Conservation (phyloP, 345 rosid genomes). For the Camelina neglecta region DNA sequence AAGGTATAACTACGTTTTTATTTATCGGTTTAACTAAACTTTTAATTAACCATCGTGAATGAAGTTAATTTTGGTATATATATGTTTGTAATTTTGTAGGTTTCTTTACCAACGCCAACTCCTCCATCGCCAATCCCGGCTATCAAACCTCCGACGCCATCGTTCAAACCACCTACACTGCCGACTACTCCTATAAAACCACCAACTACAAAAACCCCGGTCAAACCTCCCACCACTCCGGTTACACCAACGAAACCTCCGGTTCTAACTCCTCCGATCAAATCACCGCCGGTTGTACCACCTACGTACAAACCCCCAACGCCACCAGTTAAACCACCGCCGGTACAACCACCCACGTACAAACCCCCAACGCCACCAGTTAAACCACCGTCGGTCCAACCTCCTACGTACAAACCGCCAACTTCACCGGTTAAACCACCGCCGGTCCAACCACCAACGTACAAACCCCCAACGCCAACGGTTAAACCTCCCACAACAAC, state of each 20-base stretch:
- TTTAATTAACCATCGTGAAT: background rate
- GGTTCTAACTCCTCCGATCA: conserved; percentile 34
- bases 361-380: conserved; percentile 32
- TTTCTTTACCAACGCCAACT: conserved; percentile 31
- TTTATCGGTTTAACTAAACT: background rate
- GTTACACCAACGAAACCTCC: conserved; percentile 37
- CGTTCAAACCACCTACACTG: conserved; percentile 36
- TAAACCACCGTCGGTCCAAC: conserved; percentile 16
- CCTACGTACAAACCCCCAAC: conserved; percentile 29
- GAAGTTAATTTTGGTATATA: background rate
- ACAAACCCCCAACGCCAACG: conserved; percentile 34
- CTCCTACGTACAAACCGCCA: conserved; percentile 7
- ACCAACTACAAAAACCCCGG: conserved; percentile 33
- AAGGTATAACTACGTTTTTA: conserved; percentile 28
- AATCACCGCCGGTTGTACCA: conserved; percentile 25
- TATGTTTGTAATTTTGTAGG: conserved; percentile 22
- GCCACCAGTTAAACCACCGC: conserved; percentile 28
- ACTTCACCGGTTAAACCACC: conserved; percentile 8
- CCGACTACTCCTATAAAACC: conserved; percentile 41
- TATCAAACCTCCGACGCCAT: conserved; percentile 37
- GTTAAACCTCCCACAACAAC: conserved; percentile 21
- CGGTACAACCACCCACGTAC: conserved; percentile 17
- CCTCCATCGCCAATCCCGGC: conserved; percentile 33
- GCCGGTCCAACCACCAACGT: background rate
- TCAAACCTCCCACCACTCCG: conserved; percentile 37